Conservation (phyloP, 2,329 filamentous ascomycete species). For the Sclerotinia minor region DNA sequence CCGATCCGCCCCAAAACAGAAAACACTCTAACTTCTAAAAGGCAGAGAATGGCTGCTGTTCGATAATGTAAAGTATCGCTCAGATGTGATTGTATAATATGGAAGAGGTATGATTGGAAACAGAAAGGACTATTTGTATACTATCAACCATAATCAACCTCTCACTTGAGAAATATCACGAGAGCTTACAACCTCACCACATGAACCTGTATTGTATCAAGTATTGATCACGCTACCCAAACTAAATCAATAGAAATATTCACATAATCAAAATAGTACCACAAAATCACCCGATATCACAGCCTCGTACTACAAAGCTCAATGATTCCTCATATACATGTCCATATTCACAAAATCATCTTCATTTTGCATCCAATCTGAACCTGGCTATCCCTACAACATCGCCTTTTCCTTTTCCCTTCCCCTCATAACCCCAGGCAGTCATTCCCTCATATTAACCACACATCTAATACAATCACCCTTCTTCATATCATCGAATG, state of each 20-base stretch:
- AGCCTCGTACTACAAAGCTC: not conserved
- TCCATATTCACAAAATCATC: not conserved
- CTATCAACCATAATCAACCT: too few species aligned
- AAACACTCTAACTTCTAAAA: too few species aligned
- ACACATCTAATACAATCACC: constrained; percentile 97
- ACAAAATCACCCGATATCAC: not conserved
- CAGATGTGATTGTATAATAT: not conserved
- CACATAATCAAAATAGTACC: too few species aligned
- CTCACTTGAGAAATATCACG: too few species aligned
- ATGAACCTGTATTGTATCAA: too few species aligned
- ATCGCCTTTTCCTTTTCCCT: not conserved
- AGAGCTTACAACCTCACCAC: too few species aligned
- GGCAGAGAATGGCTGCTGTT: not conserved
- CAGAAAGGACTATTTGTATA: too few species aligned
- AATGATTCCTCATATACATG: constrained; percentile 1
- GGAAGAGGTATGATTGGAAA: not conserved
- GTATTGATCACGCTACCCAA: too few species aligned
- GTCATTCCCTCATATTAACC: constrained; percentile 58
- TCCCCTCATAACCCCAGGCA: not conserved
- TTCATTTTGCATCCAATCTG: not conserved
- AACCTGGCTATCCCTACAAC: not conserved
- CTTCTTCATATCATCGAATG: constrained; percentile 91
- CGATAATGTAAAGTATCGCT: not conserved
- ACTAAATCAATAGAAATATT: too few species aligned
- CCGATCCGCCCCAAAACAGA: too few species aligned